Conservation (phyloP, 1,284 basidiomycete genomes). For the Malassezia pachydermatis region DNA sequence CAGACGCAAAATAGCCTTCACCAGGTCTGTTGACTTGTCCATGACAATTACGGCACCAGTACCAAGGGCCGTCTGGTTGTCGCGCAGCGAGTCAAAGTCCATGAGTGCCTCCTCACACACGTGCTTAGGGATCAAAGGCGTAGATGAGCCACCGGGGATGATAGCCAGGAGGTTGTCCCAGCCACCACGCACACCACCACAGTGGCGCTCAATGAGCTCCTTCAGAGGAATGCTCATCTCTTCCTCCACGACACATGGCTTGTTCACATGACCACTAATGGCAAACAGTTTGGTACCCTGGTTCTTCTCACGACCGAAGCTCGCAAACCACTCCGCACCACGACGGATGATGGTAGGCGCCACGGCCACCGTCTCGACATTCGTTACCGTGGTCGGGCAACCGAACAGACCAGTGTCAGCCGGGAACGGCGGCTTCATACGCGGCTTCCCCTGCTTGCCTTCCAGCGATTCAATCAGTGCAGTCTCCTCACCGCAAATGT, state of each 20-base stretch:
- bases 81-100: slow-evolving; percentile 97
- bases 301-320: slow-evolving; percentile 84
- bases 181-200: slow-evolving; percentile 83
- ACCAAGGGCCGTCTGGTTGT: slow-evolving; percentile 83
- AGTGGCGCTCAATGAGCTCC: slow-evolving; percentile 91
- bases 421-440: slow-evolving; percentile 98
- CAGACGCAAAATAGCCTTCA: slow-evolving; percentile 76
- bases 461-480: slow-evolving; percentile 93
- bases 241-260: slow-evolving; percentile 94
- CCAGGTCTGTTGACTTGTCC: slow-evolving; percentile 90
- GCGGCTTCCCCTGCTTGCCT: slow-evolving; percentile 92
- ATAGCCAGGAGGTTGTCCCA: slow-evolving; percentile 95
- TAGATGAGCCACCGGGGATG: slow-evolving; percentile 86
- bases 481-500: slow-evolving; percentile 98
- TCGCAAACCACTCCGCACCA: slow-evolving; percentile 81
- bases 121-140: slow-evolving; percentile 76
- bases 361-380: slow-evolving; percentile 95
- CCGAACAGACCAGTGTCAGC: slow-evolving; percentile 95
- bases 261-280: slow-evolving; percentile 93
- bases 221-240: slow-evolving; percentile 95
- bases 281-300: slow-evolving; percentile 92
- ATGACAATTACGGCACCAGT: slow-evolving; percentile 98
- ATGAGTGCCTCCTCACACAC: slow-evolving; percentile 53
- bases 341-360: slow-evolving; percentile 91
- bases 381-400: slow-evolving; percentile 92